Percentiles rank a stretch among this genome's conserved stretches.
These are phyloP conservation scores for Lepidium didymum DNA, from an alignment of 345 rosid genomes.

Conservation along the genomic window DNA sequence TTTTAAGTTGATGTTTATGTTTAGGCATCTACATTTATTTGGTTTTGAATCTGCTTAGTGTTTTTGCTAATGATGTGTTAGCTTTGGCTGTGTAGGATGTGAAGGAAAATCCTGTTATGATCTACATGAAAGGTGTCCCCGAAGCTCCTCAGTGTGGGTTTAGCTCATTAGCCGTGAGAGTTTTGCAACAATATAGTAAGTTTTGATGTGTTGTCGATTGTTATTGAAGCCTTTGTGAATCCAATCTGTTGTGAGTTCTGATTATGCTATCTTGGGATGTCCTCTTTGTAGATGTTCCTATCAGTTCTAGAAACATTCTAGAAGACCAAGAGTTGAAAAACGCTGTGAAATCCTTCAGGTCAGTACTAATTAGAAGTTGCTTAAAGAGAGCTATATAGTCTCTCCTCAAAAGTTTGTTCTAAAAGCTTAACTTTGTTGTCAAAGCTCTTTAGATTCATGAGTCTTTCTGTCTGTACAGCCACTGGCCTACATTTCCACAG, in stretches of 20 bases:
- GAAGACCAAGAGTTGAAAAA: slow-evolving; percentile 77
- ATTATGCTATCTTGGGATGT: background rate
- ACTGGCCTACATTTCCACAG: slow-evolving; percentile 98
- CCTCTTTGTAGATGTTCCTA: slow-evolving; percentile 52
- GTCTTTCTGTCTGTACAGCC: slow-evolving; percentile 39
- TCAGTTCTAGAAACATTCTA: slow-evolving; percentile 82
- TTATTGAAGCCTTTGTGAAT: background rate
- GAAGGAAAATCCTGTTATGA: slow-evolving; percentile 75
- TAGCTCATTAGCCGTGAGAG: slow-evolving; percentile 85
- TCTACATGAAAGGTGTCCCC: slow-evolving; percentile 95
- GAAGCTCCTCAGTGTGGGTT: slow-evolving; percentile 93
- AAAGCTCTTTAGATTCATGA: background rate
- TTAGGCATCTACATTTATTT: background rate
- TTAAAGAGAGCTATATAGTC: background rate
- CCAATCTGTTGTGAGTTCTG: background rate
- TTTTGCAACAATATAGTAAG: slow-evolving; percentile 75
- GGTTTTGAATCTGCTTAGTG: background rate
- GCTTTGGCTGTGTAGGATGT: slow-evolving; percentile 58
- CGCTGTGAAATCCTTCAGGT: slow-evolving; percentile 90
- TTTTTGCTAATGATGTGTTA: background rate
- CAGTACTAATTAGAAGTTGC: background rate
- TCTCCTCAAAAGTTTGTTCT: background rate
- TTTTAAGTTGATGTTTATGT: background rate
- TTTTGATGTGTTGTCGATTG: background rate
- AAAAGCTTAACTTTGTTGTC: background rate